Evolutionary conservation across 768 basidiomycete species (phyloP).

Genomic region (Lactifluus volemus): DNA sequence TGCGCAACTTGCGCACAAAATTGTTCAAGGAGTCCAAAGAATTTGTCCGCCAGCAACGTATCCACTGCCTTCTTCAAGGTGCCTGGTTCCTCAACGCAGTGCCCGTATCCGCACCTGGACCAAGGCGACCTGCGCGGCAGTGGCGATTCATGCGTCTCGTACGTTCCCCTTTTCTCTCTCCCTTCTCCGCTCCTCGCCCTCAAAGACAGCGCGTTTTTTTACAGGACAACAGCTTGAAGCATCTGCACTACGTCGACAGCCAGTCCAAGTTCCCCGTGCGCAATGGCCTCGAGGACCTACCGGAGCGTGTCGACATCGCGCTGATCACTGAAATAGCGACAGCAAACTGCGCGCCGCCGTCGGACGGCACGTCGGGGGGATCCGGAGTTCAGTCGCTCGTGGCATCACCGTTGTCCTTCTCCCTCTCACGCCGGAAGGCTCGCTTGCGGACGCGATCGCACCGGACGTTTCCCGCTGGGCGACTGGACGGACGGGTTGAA

Average conservation of each 20-base stretch:
- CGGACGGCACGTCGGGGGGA: conserved; percentile 36
- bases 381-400: conserved; percentile 23
- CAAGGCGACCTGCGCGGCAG: conserved; percentile 49
- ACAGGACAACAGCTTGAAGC: conserved; percentile 70
- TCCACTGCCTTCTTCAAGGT: conserved; percentile 80
- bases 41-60: conserved; percentile 81
- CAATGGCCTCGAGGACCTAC: conserved; percentile 77
- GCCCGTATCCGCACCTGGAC: conserved; percentile 34
- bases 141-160: conserved; percentile 90
- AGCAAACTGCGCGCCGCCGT: conserved; percentile 60
- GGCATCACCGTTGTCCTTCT: conserved; percentile 23
- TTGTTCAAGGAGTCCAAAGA: conserved; percentile 86
- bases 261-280: conserved; percentile 71
- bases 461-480: conserved; percentile 66
- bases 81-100: conserved; percentile 88
- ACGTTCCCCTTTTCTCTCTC: conserved; percentile 15
- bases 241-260: conserved; percentile 81
- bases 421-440: conserved; percentile 26
- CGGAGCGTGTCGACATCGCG: conserved; percentile 77
- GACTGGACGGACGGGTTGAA: conserved; percentile 94
- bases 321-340: conserved; percentile 73
- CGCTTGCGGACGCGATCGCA: conserved; percentile 29
- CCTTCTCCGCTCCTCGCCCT: background rate
- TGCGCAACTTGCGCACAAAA: conserved; percentile 75
- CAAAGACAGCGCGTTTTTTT: background rate